Evolutionary conservation across 129 eudicot genomes (phyloP).

Genomic region (Tagetes patula): DNA sequence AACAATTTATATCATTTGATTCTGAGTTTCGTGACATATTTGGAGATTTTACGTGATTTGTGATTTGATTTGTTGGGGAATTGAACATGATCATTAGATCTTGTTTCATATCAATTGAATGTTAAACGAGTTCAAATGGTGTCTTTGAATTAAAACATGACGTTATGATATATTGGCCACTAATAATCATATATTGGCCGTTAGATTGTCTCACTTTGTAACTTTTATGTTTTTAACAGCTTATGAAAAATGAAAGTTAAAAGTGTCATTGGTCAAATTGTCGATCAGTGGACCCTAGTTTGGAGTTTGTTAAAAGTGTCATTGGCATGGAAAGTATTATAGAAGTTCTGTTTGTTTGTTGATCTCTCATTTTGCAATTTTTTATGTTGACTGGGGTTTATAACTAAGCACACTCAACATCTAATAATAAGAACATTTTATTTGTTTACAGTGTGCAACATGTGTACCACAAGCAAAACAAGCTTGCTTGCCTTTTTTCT

Average conservation of each 20-base stretch:
- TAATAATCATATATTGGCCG: too few relatives aligned
- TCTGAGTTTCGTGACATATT: too few relatives aligned
- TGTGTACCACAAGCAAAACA: conserved; percentile 45
- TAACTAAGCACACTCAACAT: background rate
- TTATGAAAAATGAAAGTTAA: too few relatives aligned
- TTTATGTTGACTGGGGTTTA: conserved; percentile 5
- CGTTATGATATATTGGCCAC: too few relatives aligned
- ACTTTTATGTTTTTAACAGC: too few relatives aligned
- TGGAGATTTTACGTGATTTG: too few relatives aligned
- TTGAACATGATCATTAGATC: background rate
- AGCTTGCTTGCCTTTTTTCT: conserved; percentile 38
- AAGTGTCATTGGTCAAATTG: too few relatives aligned
- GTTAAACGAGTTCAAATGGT: background rate
- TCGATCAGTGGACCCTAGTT: too few relatives aligned
- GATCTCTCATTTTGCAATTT: conserved; percentile 1
- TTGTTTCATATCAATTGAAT: background rate
- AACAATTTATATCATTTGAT: too few relatives aligned
- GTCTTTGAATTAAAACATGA: too few relatives aligned
- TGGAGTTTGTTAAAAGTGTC: background rate
- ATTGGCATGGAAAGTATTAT: background rate
- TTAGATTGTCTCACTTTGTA: too few relatives aligned
- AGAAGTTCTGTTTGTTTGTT: conserved; percentile 17
- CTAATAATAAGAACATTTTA: conserved; percentile 22
- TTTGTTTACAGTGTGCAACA: conserved; percentile 41
- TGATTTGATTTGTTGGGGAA: too few relatives aligned